Evolutionary conservation across 2,329 filamentous ascomycete species (phyloP), one percentile per base, ranked within the genome.

Genomic region (Truncatella angustata): DNA sequence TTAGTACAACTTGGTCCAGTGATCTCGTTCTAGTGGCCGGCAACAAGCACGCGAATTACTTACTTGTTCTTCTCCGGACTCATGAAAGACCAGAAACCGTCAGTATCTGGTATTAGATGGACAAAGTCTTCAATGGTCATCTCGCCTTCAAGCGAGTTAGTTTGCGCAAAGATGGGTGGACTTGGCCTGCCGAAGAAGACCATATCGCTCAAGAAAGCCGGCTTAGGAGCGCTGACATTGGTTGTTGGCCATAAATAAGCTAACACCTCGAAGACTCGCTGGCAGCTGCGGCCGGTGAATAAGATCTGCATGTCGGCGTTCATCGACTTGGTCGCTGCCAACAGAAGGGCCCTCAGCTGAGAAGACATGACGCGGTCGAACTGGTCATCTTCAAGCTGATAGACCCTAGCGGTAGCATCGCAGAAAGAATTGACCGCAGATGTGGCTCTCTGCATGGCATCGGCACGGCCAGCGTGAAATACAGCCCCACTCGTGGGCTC

Each of bases 361-460:
- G 49, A 4, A 5, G 26, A 26, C 9, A 21, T 10, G 4, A 4
- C 21, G 30, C 23, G n/a, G 12, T 28, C 20, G 21, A 6, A 16
- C 5, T 34, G 23, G 26, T 26, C 28, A 14, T 32, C 32, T 44
- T 21, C n/a, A 21, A 11, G 16, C 5, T 44, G 14, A 32, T 24
- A 49, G 18, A 28, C 16, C 36, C 21, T 20, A 12, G 50, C 28
- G 16, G 45, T 45, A 18, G 50, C 45, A 35, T 52, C 50, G 44
- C 50, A 52, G 30, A 52, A 52, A 0, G 50, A 26, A 32, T 49
- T 49, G 7, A 49, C 50, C 2, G 50, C 50, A 3, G 50, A 45
- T 36, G 50, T 49, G 36, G 50, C 50, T 37, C 36, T 43, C 45
- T 52, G 50, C 35, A 52, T 39, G 7, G 50, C 44, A 26, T 52